These are phyloP conservation scores for Fusarium heterosporum DNA, from an alignment of 2,329 filamentous ascomycete species.

Conservation along the genomic window DNA sequence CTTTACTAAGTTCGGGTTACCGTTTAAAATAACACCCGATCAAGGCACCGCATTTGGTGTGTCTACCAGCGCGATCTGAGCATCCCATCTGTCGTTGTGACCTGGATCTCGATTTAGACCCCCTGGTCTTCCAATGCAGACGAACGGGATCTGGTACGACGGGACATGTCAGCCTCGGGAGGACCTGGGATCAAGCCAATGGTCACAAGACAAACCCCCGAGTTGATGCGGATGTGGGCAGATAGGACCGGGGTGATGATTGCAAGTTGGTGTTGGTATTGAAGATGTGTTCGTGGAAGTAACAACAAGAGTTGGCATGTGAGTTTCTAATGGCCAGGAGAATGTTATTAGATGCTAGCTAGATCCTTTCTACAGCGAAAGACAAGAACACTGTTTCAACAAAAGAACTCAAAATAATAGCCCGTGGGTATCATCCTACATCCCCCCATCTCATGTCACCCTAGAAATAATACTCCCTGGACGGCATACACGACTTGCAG, in stretches of 20 bases:
- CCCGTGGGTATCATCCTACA: slow-evolving; percentile 17
- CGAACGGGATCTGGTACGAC: slow-evolving; percentile 45
- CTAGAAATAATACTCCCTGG: slow-evolving; percentile 50
- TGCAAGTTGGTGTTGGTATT: not conserved
- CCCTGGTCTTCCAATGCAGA: slow-evolving; percentile 41
- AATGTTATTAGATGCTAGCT: not conserved
- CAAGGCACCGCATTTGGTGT: slow-evolving; percentile 15
- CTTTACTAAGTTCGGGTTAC: not conserved
- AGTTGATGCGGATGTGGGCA: slow-evolving; percentile 12
- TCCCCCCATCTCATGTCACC: not conserved
- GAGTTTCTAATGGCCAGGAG: not conserved
- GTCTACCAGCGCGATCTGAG: slow-evolving; percentile 26
- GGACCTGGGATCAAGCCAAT: slow-evolving; percentile 29
- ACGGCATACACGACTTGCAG: slow-evolving; percentile 62
- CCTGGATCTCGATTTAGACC: slow-evolving; percentile 41
- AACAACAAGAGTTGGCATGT: not conserved
- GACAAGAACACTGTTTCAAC: not conserved
- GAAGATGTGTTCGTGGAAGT: slow-evolving; percentile 1
- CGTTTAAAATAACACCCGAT: not conserved
- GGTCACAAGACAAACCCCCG: slow-evolving; percentile 15
- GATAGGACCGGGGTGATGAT: slow-evolving; percentile 17
- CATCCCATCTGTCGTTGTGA: slow-evolving; percentile 11
- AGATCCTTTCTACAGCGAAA: not conserved
- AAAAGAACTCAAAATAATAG: not conserved
- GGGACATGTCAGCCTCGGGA: slow-evolving; percentile 27